Evolutionary conservation across 257 asterid species (phyloP).

Genomic region (Solanum sparsipilum): DNA sequence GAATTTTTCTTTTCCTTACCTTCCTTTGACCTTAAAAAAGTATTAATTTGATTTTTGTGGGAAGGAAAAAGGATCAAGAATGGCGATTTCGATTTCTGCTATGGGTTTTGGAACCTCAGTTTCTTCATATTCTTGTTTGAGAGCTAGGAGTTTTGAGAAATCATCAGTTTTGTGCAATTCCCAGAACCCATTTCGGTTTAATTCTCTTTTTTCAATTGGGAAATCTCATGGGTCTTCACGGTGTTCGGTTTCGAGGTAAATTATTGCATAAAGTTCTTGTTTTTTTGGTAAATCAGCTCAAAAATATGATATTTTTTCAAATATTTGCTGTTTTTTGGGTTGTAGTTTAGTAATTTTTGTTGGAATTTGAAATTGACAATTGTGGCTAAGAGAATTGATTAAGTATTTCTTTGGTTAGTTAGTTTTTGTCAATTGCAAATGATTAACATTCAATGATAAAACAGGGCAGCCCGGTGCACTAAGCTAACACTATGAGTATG

Average conservation of each 20-base stretch:
- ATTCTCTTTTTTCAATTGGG: not conserved
- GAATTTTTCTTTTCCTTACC: not conserved
- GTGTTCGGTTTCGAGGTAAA: slow-evolving; percentile 37
- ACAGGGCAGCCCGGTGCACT: not conserved
- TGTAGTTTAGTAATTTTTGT: not conserved
- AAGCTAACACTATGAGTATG: not conserved
- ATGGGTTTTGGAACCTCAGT: slow-evolving; percentile 20
- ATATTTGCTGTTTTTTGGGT: not conserved
- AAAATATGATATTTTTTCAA: not conserved
- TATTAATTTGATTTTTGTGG: not conserved
- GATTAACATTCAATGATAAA: not conserved
- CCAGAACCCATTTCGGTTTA: slow-evolving; percentile 9
- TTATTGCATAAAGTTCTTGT: not conserved
- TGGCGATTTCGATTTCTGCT: slow-evolving; percentile 41
- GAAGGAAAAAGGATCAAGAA: slow-evolving; percentile 3
- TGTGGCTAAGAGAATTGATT: not conserved
- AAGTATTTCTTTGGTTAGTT: not conserved
- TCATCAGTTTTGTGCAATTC: slow-evolving; percentile 23
- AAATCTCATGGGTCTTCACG: slow-evolving; percentile 9
- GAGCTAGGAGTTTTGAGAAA: slow-evolving; percentile 12
- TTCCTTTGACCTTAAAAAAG: not conserved
- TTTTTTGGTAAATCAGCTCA: not conserved
- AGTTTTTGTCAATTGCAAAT: not conserved
- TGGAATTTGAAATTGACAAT: not conserved
- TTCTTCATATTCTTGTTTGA: slow-evolving; percentile 18